Percentiles rank a stretch among this genome's conserved stretches.
These are phyloP conservation scores for Dryas drummondii DNA, from an alignment of 306 rosid genomes.

Conservation along the genomic window DNA sequence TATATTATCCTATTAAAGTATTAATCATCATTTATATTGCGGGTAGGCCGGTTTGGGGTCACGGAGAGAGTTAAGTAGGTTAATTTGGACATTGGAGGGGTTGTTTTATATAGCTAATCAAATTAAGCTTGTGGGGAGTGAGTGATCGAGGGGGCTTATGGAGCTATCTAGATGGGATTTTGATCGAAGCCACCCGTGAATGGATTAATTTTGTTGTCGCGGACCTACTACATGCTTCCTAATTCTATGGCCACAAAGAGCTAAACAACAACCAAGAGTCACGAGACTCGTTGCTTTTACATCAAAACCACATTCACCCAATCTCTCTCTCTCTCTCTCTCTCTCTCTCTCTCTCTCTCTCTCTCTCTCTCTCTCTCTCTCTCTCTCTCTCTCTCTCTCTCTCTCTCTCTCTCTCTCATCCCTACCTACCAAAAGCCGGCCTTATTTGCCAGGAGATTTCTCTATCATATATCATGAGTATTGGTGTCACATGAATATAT, in stretches of 20 bases:
- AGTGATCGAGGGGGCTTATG: neutral
- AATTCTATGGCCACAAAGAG: constrained; percentile 45
- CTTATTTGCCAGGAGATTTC: too few species aligned
- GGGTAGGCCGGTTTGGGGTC: too few species aligned
- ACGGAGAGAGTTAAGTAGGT: too few species aligned
- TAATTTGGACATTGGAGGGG: too few species aligned
- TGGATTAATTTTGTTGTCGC: constrained; percentile 40
- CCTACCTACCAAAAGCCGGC: constrained; percentile 1
- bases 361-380: too few species aligned
- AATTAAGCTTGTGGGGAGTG: too few species aligned
- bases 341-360: too few species aligned
- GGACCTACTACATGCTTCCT: constrained; percentile 34
- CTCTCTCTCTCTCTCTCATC: constrained; percentile 13
- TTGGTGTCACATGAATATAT: neutral
- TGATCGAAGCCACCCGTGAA: constrained; percentile 54
- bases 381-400: neutral
- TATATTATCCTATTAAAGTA: too few species aligned
- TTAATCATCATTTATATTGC: too few species aligned
- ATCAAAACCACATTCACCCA: constrained; percentile 34
- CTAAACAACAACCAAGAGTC: constrained; percentile 71
- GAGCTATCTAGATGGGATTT: constrained; percentile 5
- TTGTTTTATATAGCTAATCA: too few species aligned
- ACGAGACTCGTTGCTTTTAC: constrained; percentile 44
- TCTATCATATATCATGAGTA: too few species aligned
- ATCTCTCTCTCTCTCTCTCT: too few species aligned